Percentiles rank a stretch among this genome's conserved stretches.
Evolutionary conservation across 169 alveolate genomes (phyloP).

Genomic region (Cryptosporidium sp.): DNA sequence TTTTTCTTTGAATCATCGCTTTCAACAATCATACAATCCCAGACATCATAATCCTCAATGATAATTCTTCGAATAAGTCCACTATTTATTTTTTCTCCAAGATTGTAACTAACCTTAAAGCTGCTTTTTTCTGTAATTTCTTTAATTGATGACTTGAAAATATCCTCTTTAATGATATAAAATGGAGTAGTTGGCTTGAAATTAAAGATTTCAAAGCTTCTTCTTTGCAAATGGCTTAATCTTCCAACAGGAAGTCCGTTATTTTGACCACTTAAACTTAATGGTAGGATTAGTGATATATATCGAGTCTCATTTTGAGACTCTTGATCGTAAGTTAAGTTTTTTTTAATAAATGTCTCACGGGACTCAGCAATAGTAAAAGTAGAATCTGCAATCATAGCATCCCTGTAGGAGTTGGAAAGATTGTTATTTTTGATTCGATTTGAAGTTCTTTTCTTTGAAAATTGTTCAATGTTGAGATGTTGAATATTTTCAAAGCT

Average conservation of each 20-base stretch:
- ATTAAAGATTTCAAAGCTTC: constrained; percentile 35
- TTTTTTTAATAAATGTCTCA: constrained; percentile 42
- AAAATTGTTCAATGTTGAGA: background rate
- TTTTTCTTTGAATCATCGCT: constrained; percentile 49
- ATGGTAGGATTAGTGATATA: constrained; percentile 47
- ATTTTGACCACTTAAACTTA: background rate
- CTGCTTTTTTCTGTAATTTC: background rate
- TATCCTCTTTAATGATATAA: constrained; percentile 26
- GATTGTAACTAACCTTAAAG: constrained; percentile 4
- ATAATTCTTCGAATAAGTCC: constrained; percentile 49
- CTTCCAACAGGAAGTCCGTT: constrained; percentile 7
- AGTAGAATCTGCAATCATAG: constrained; percentile 61
- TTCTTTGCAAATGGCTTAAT: constrained; percentile 32
- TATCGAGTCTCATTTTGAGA: constrained; percentile 33
- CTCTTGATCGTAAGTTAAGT: background rate
- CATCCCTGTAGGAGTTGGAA: constrained; percentile 64
- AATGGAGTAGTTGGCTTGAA: constrained; percentile 58
- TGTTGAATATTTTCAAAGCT: constrained; percentile 15
- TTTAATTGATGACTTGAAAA: constrained; percentile 18
- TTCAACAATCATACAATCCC: constrained; percentile 60
- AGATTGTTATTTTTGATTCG: constrained; percentile 60
- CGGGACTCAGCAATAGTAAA: constrained; percentile 63
- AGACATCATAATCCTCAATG: constrained; percentile 35
- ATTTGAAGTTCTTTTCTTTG: constrained; percentile 48
- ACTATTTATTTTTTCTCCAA: constrained; percentile 8